Evolutionary conservation across 225 moss, liverwort and hornwort genomes (phyloP), one percentile per base, ranked within the genome.

Genomic region (Ulota crispa): DNA sequence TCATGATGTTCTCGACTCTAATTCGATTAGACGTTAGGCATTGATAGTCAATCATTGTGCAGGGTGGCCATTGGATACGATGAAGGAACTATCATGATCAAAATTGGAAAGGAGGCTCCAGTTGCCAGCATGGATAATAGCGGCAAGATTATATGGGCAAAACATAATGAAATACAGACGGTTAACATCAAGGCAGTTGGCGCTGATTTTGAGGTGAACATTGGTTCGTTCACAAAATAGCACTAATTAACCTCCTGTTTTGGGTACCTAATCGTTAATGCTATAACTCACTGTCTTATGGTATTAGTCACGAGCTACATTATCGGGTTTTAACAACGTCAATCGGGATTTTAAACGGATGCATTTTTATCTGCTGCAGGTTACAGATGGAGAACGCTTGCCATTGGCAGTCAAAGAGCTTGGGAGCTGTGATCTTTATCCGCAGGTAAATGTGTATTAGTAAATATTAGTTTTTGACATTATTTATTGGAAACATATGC

Each of bases 41-140:
- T 24, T 81, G 47, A 64, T 14, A 23, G 47, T 42, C 50, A 16
- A 57, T 30, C 42, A 32, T 55, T 70, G 67, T 83, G 91, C 93
- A 95, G 97, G 85, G 94, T 98, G 82, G 97, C 97, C 24, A 91
- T 98, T 53, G 97, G 97, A 26, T 98, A 98, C 39, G 97, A 98
- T 85, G 97, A 98, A 85, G 97, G 97, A 72, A 98, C 95, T 5
- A 95, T 98, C 68, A 98, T 98, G 97, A 95, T 98, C 54, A 98
- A 98, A 82, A 92, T 98, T 61, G 97, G 97, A 60, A 89, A 94
- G 73, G 97, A 98, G 85, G 95, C 95, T 81, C 97, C 97, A 75
- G 97, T 98, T 81, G 97, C 97, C 39, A 98, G 97, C 72, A 95
- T 98, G 97, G 97, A 98, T 70, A 89, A 91, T 81, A 92, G 93